Conservation (phyloP, 129 eudicot genomes). For the Daucus carota region DH1_v3.0 NC_030381.2:35323501-35324000, state of each 20-base stretch:
- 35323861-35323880: constrained; percentile 69
- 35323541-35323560: constrained; percentile 15
- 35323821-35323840: neutral
- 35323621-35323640: neutral
- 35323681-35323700: constrained; percentile 48
- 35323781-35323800: neutral
- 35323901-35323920: constrained; percentile 52
- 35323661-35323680: constrained; percentile 74
- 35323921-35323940: neutral
- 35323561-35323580: constrained; percentile 13
- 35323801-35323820: neutral
- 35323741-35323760: constrained; percentile 15
- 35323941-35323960: neutral
- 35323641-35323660: neutral
- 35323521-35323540: constrained; percentile 76
- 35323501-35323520: constrained; percentile 68
- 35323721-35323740: constrained; percentile 34
- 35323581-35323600: constrained; percentile 11
- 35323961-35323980: neutral
- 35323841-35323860: constrained; percentile 59
- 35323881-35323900: constrained; percentile 83
- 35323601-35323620: neutral
- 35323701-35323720: constrained; percentile 36
- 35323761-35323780: neutral
- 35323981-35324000: neutral